phyloP scores from a whole-genome alignment of 495 filamentous ascomycete genomes.

The Amphirosellinia nigrospora region DNA sequence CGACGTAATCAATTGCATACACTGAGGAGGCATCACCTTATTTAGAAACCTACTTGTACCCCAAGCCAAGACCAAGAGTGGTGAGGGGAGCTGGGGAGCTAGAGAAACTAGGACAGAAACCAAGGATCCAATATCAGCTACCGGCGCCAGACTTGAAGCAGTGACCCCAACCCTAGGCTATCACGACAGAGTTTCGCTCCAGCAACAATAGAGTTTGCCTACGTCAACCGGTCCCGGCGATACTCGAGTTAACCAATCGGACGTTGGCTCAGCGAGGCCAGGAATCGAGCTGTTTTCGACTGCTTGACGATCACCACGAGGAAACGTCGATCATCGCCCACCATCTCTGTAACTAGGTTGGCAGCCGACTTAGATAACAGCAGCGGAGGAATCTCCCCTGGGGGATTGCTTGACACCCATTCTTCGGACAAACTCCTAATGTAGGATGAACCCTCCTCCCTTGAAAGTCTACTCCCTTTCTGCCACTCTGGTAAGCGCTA shows the following conservation, averaged over 20 bases:
- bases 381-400: slow-evolving; percentile 16
- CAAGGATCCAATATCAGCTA: slow-evolving; percentile 3
- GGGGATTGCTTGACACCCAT: slow-evolving; percentile 12
- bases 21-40: slow-evolving; percentile 9
- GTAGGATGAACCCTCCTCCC: slow-evolving; percentile 5
- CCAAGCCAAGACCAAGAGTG: slow-evolving; percentile 14
- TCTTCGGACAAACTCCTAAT: neutral
- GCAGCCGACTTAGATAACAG: slow-evolving; percentile 18
- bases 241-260: slow-evolving; percentile 35
- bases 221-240: slow-evolving; percentile 31
- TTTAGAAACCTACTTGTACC: slow-evolving; percentile 1
- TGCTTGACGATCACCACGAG: slow-evolving; percentile 34
- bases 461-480: slow-evolving; percentile 4
- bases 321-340: slow-evolving; percentile 34
- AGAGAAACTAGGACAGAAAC: neutral
- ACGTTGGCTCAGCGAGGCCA: slow-evolving; percentile 30
- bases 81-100: neutral
- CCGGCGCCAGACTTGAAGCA: slow-evolving; percentile 4
- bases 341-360: slow-evolving; percentile 29
- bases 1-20: slow-evolving; percentile 13
- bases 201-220: slow-evolving; percentile 32
- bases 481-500: neutral
- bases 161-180: slow-evolving; percentile 11
- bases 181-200: slow-evolving; percentile 26
- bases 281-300: slow-evolving; percentile 23